Conservation (phyloP, 2,329 filamentous ascomycete genomes). For the Penicillium sp. region DNA sequence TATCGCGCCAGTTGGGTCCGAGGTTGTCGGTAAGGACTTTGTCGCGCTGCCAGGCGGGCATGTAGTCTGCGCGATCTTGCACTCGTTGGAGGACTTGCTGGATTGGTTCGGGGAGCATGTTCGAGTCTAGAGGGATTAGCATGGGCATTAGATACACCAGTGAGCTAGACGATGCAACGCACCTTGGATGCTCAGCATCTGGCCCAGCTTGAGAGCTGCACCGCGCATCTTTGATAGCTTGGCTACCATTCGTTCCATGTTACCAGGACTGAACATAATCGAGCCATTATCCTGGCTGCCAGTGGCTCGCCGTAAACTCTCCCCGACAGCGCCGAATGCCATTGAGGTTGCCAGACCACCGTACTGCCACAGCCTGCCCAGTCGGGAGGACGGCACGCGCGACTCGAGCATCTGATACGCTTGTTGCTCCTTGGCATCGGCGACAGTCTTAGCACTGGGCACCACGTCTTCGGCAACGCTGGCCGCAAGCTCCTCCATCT, state of each 20-base stretch:
- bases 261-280: slow-evolving; percentile 79
- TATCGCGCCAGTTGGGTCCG: slow-evolving; percentile 75
- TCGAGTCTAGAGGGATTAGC: slow-evolving; percentile 60
- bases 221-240: slow-evolving; percentile 96
- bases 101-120: slow-evolving; percentile 84
- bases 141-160: not conserved
- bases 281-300: slow-evolving; percentile 68
- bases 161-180: slow-evolving; percentile 5
- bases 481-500: slow-evolving; percentile 47
- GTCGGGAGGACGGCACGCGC: slow-evolving; percentile 78
- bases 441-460: slow-evolving; percentile 15
- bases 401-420: slow-evolving; percentile 79
- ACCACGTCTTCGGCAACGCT: slow-evolving; percentile 46
- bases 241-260: slow-evolving; percentile 88
- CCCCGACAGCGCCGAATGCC: slow-evolving; percentile 86
- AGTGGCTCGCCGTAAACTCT: slow-evolving; percentile 75
- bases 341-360: slow-evolving; percentile 89
- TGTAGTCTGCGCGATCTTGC: slow-evolving; percentile 95
- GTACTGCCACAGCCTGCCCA: slow-evolving; percentile 93
- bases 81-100: slow-evolving; percentile 89
- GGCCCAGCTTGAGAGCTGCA: slow-evolving; percentile 92
- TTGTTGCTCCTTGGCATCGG: slow-evolving; percentile 28
- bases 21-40: slow-evolving; percentile 76
- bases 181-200: slow-evolving; percentile 96
- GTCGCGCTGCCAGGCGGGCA: slow-evolving; percentile 91